These are phyloP conservation scores for Pseudophaeomoniella oleicola DNA, from an alignment of 2,329 filamentous ascomycete species.

Conservation along the genomic window DNA sequence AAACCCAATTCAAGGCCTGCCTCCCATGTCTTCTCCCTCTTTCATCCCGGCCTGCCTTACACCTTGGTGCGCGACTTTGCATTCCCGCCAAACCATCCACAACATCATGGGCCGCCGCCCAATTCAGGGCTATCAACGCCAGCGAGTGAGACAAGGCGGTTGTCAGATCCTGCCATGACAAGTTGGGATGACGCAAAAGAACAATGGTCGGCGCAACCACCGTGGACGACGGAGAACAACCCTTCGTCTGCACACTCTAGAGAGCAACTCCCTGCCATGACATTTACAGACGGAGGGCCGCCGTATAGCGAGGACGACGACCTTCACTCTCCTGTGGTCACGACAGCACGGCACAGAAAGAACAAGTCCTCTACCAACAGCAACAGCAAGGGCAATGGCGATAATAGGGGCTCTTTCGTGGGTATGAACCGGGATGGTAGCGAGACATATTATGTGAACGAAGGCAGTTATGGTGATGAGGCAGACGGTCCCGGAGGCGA, in stretches of 20 bases:
- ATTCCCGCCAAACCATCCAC: slow-evolving; percentile 64
- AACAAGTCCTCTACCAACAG: slow-evolving; percentile 49
- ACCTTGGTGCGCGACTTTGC: slow-evolving; percentile 93
- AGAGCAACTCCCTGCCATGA: slow-evolving; percentile 64
- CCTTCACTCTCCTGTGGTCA: slow-evolving; percentile 74
- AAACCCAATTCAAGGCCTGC: slow-evolving; percentile 57
- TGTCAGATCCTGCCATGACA: slow-evolving; percentile 67
- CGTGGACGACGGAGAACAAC: slow-evolving; percentile 17
- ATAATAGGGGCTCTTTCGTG: slow-evolving; percentile 52
- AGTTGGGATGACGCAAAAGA: slow-evolving; percentile 57
- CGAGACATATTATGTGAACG: slow-evolving; percentile 60
- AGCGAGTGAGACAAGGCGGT: slow-evolving; percentile 59
- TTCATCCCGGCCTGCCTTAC: slow-evolving; percentile 74
- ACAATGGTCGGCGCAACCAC: slow-evolving; percentile 38
- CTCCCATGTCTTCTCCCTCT: slow-evolving; percentile 70
- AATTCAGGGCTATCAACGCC: slow-evolving; percentile 73
- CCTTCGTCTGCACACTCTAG: slow-evolving; percentile 33
- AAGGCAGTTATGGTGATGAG: slow-evolving; percentile 40
- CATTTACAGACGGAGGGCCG: slow-evolving; percentile 66
- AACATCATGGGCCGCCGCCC: slow-evolving; percentile 87
- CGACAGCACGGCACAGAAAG: slow-evolving; percentile 72
- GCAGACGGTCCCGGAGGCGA: slow-evolving; percentile 66
- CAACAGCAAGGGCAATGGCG: slow-evolving; percentile 33
- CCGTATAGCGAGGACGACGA: slow-evolving; percentile 95
- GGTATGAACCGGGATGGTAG: slow-evolving; percentile 55